Conservation (phyloP, 129 eudicot species). For the Flaveria ramosissima region DNA sequence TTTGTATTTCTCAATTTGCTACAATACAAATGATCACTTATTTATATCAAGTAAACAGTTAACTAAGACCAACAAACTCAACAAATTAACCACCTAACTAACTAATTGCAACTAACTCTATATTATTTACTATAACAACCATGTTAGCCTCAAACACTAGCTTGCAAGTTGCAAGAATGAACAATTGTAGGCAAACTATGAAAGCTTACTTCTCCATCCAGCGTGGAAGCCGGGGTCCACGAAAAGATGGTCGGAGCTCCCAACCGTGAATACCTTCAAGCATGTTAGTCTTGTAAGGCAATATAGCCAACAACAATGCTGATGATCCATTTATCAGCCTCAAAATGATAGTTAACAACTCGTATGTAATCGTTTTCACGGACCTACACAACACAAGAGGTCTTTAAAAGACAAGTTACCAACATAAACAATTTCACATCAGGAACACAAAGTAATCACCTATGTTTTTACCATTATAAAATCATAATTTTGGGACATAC, state of each 20-base stretch:
- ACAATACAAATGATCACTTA: no score
- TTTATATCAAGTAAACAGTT: no score
- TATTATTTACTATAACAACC: no score
- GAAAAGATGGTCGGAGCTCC: slow-evolving; percentile 93
- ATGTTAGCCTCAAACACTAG: neutral
- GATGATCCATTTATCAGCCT: slow-evolving; percentile 87
- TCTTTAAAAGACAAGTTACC: neutral
- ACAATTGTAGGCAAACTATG: neutral
- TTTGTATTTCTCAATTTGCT: no score
- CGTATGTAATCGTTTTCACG: slow-evolving; percentile 87
- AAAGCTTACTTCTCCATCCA: slow-evolving; percentile 98
- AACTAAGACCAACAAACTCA: no score
- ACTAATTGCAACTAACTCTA: neutral
- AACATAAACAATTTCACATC: neutral
- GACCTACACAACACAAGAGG: slow-evolving; percentile 52
- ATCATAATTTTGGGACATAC: no score
- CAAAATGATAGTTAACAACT: slow-evolving; percentile 67
- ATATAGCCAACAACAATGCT: slow-evolving; percentile 73
- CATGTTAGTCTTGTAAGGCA: slow-evolving; percentile 85
- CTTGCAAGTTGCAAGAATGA: neutral
- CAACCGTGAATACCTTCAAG: slow-evolving; percentile 98
- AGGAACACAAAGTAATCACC: no score
- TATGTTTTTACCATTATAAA: no score
- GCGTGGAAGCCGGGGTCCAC: slow-evolving; percentile 95
- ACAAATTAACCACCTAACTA: neutral